Conservation (phyloP, 1,284 basidiomycete genomes). For the Testicularia cyperi region DNA sequence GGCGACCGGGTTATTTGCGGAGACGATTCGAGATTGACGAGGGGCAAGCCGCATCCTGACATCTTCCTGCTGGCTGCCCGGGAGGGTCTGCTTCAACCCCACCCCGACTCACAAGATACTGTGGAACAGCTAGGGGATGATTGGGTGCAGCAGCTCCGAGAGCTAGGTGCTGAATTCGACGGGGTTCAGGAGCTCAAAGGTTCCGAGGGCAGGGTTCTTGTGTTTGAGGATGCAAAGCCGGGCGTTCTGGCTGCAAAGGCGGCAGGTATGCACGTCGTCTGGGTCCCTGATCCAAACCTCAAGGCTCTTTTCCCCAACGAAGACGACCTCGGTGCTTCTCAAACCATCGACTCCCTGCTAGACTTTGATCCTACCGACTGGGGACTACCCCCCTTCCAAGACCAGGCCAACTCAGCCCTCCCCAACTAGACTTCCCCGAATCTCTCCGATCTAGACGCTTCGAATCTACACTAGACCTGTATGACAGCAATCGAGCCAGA, state of each 20-base stretch:
- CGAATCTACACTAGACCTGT: no score
- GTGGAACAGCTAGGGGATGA: constrained; percentile 12
- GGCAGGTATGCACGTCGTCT: constrained; percentile 59
- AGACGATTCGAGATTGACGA: constrained; percentile 46
- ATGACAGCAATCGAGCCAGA: no score
- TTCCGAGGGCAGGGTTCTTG: constrained; percentile 51
- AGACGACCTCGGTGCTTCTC: constrained; percentile 47
- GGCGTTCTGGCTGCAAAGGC: constrained; percentile 54
- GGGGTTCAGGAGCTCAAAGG: constrained; percentile 31
- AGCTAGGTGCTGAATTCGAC: constrained; percentile 47
- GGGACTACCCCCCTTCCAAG: constrained; percentile 53
- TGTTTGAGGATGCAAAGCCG: constrained; percentile 59
- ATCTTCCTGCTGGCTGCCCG: constrained; percentile 58
- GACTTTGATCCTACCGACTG: constrained; percentile 54
- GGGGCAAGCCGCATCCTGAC: constrained; percentile 59
- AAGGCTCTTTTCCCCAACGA: constrained; percentile 28
- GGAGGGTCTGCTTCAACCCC: constrained; percentile 42
- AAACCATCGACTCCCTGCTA: constrained; percentile 50
- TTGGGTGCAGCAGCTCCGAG: constrained; percentile 28
- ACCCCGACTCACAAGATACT: constrained; percentile 11
- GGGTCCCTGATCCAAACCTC: constrained; percentile 55
- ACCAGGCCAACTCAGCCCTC: no score
- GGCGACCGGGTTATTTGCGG: constrained; percentile 52
- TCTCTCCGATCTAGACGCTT: no score
- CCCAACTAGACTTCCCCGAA: no score